Evolutionary conservation across 805 yeast genomes (phyloP), one percentile per base, ranked within the genome.

Genomic region (Lipomyces yamanashiensis): DNA sequence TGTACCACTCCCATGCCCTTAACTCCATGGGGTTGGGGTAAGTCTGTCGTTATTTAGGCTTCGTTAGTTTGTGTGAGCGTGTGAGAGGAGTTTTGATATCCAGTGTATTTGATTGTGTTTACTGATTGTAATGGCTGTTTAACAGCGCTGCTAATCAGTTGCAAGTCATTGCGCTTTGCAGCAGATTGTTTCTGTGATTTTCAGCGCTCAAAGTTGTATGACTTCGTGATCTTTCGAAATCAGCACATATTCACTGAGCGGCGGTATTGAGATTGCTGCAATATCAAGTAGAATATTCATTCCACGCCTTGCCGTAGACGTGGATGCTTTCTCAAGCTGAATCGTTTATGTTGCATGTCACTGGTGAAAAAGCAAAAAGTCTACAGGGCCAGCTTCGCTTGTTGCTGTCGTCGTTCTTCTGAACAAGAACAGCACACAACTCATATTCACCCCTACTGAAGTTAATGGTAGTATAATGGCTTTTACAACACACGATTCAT

Each of bases 311-410:
- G 28, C 28, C 5, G 28, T 28, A 28, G 28, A 28, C 28, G 28
- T 28, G 28, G 28, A 28, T 28, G 28, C 28, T 5, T 28, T 28
- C 28, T 28, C 28, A 28, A 28, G 37, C 34, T 48, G 12, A 23
- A 10, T 33, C 37, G 19, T 17, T 28, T 48, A 12, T 13, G 15
- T 21, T 17, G 39, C 15, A 48, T 9, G 19, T 41, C n/a, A 41
- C n/a, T 6, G 19, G 19, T 37, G 19, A 34, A 12, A 50, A 17
- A n/a, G 17, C 36, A 17, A 39, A 49, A 39, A 41, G 50, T 39
- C 50, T 15, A 13, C 62, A 58, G 62, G 62, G 62, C 62, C 62
- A 33, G 23, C 52, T 44, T 39, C 57, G 44, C 23, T 1, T 7
- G 7, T 52, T 19, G 21, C 13, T 13, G 12, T 15, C 19, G 40